Evolutionary conservation across 768 basidiomycete genomes (phyloP).

Genomic region (Pisolithus marmoratus): DNA sequence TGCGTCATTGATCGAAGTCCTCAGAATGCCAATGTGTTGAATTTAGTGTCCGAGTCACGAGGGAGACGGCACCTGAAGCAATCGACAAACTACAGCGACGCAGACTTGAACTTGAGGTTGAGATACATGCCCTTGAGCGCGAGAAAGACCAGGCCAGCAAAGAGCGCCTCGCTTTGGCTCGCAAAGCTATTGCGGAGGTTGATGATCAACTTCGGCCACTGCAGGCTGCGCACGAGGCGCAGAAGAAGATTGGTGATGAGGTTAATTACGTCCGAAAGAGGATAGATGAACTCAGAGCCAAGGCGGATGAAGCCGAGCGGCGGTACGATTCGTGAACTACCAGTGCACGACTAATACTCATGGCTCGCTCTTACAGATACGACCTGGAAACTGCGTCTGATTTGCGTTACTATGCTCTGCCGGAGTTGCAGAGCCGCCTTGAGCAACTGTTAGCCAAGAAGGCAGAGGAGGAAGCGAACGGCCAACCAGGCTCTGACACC

Average conservation of each 20-base stretch:
- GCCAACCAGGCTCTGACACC: constrained; percentile 50
- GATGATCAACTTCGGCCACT: constrained; percentile 82
- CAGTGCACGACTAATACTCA: constrained; percentile 7
- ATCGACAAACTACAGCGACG: constrained; percentile 87
- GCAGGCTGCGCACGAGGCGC: constrained; percentile 79
- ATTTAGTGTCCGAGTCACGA: constrained; percentile 78
- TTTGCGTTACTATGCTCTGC: constrained; percentile 86
- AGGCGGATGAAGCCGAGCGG: constrained; percentile 90
- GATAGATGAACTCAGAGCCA: constrained; percentile 88
- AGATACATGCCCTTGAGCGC: constrained; percentile 89
- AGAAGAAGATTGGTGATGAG: constrained; percentile 79
- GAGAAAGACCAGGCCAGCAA: constrained; percentile 89
- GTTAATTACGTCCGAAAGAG: constrained; percentile 68
- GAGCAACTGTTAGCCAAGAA: constrained; percentile 69
- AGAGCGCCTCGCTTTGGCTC: constrained; percentile 68
- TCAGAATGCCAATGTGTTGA: constrained; percentile 3
- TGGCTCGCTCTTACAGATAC: constrained; percentile 35
- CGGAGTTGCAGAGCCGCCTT: constrained; percentile 75
- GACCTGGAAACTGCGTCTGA: constrained; percentile 80
- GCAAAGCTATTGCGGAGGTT: constrained; percentile 74
- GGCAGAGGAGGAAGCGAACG: constrained; percentile 55
- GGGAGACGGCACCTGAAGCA: constrained; percentile 91
- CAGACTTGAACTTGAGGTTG: constrained; percentile 89
- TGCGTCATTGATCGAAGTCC: neutral
- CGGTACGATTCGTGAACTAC: constrained; percentile 39